Evolutionary conservation across 768 basidiomycete species (phyloP).

Genomic region (Kondoa subrosea): DNA sequence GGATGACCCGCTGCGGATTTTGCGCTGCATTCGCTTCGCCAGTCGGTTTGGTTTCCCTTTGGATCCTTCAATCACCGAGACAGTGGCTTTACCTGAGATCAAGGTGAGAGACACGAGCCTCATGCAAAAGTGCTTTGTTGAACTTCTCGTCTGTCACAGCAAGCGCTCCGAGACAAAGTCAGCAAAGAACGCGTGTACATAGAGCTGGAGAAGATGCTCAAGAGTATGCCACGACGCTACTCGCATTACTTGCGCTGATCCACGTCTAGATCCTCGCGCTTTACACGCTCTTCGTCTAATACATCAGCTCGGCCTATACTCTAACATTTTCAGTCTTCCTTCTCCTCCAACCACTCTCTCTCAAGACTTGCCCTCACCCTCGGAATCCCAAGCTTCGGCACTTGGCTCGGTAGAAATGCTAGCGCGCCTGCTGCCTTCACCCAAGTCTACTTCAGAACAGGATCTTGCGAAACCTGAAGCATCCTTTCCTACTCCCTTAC

Average conservation of each 20-base stretch:
- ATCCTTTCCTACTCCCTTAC: constrained; percentile 11
- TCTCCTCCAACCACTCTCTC: constrained; percentile 16
- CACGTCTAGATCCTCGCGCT: constrained; percentile 50
- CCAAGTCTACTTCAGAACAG: not conserved
- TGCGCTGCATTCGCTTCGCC: constrained; percentile 79
- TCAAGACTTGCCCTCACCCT: constrained; percentile 19
- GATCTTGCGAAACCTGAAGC: not conserved
- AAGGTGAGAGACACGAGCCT: constrained; percentile 40
- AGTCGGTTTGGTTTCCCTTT: constrained; percentile 62
- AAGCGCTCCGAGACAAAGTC: constrained; percentile 53
- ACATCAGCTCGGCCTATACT: constrained; percentile 51
- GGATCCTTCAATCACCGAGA: constrained; percentile 47
- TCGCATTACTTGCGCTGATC: not conserved
- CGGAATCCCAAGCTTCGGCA: not conserved
- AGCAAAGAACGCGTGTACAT: constrained; percentile 79
- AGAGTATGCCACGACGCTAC: constrained; percentile 39
- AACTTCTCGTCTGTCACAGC: not conserved
- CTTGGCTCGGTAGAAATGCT: not conserved
- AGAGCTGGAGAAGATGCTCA: constrained; percentile 86
- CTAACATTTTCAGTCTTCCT: constrained; percentile 30
- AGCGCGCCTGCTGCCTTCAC: not conserved
- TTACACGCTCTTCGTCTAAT: constrained; percentile 59
- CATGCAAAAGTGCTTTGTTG: constrained; percentile 32
- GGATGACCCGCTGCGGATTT: constrained; percentile 84
- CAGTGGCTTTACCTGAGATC: constrained; percentile 33